Base-by-base conservation (phyloP, 257 asterid genomes). In the Solanum sitiens region DNA sequence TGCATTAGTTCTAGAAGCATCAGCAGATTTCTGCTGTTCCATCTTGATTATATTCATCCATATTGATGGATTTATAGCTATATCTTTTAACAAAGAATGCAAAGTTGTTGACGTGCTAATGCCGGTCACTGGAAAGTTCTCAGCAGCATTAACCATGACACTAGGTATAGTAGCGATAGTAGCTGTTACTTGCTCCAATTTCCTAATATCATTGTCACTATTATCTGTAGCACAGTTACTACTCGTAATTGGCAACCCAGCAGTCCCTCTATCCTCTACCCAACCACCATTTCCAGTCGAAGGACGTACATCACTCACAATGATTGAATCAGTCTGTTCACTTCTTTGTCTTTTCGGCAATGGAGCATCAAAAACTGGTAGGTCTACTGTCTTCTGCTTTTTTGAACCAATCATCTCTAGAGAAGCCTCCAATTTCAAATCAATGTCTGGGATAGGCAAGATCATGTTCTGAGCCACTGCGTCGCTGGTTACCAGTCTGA, bases 51-150 rank as follows among this genome's bases (percentile, higher is more conserved):
- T 74, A 87, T 92, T 93, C 96, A 95, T 93, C 94, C 92, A 95
- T 80, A 91, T 89, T 50, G 99, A 91, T 87, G 99, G 99, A 88
- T 97, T 93, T 88, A 92, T 95, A 86, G 93, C 93, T 44, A 94
- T 91, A 83, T 95, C 98, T 91, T 93, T 91, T 73, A 96, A 88
- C 50, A 96, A 86, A 89, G 98, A 92, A 72, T 93, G 94, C 83
- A 95, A 87, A 65, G 95, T 92, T 83, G 95, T 42, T 87, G 95
- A 79, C 30, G 93, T 77, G 79, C 63, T 89, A 23, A 92, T 72
- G 89, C 88, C 90, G 73, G 91, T 85, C 87, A 79, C 86, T 32
- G 92, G 93, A 32, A 90, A 12, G 13, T 71, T 89, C 83, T 85
- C 92, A 83, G 86, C 91, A 85, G 87, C 89, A 37, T 84, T 87